Evolutionary conservation across 192 early-diverging fungal species (phyloP).

Genomic region (Paraglomus occultum): DNA sequence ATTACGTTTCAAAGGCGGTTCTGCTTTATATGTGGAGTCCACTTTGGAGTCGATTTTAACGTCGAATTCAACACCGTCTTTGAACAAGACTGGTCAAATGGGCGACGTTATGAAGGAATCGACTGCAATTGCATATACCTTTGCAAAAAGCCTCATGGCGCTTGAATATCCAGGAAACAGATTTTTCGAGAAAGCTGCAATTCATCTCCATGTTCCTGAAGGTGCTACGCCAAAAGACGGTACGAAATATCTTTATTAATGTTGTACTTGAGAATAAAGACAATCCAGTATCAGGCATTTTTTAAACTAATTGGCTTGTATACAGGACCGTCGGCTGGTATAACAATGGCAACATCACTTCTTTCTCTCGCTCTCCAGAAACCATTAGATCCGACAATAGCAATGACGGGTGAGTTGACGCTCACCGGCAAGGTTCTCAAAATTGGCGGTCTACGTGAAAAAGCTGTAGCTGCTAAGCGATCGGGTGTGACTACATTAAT

Average conservation of each 20-base stretch:
- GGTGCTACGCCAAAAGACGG: slow-evolving; percentile 98
- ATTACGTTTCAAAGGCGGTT: slow-evolving; percentile 57
- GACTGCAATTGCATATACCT: slow-evolving; percentile 94
- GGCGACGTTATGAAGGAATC: slow-evolving; percentile 99
- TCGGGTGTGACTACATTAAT: slow-evolving; percentile 85
- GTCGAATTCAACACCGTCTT: slow-evolving; percentile 50
- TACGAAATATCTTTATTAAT: slow-evolving; percentile 32
- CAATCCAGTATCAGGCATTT: neutral
- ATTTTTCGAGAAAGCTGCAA: slow-evolving; percentile 87
- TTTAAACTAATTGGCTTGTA: neutral
- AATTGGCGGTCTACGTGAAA: slow-evolving; percentile 97
- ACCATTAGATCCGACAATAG: slow-evolving; percentile 74
- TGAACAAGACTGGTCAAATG: slow-evolving; percentile 92
- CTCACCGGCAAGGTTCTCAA: slow-evolving; percentile 96
- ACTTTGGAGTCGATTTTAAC: slow-evolving; percentile 78
- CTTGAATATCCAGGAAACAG: slow-evolving; percentile 75
- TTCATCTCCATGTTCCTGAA: slow-evolving; percentile 96
- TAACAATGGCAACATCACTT: slow-evolving; percentile 94
- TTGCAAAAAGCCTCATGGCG: slow-evolving; percentile 80
- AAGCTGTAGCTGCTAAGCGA: slow-evolving; percentile 96
- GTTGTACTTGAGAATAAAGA: slow-evolving; percentile 1
- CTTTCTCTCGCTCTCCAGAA: slow-evolving; percentile 86
- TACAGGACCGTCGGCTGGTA: slow-evolving; percentile 87
- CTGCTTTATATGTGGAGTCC: slow-evolving; percentile 93
- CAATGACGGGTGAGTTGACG: slow-evolving; percentile 99